These are phyloP conservation scores for Salix purpurea DNA, from an alignment of 345 rosid species.

Conservation along the genomic window DNA sequence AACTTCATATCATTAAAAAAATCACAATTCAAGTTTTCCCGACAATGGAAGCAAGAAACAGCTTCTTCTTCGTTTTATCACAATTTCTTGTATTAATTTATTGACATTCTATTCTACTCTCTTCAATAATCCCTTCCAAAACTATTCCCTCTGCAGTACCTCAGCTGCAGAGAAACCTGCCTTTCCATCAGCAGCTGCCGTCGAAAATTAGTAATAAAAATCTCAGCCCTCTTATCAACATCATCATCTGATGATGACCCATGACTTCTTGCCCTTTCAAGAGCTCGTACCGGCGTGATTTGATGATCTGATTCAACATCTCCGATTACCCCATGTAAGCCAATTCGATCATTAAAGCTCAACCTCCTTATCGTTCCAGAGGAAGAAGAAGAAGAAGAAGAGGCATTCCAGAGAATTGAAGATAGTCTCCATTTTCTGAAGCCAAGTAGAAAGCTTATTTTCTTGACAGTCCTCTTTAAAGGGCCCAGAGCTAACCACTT, in stretches of 20 bases:
- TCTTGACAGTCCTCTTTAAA: conserved; percentile 30
- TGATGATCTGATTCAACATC: conserved; percentile 6
- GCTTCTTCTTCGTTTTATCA: no score
- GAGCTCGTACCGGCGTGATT: not conserved
- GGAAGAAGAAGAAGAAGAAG: not conserved
- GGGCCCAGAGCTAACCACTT: conserved; percentile 6
- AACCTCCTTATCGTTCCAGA: not conserved
- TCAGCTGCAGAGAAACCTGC: conserved; percentile 40
- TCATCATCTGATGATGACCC: conserved; percentile 22
- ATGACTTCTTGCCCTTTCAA: conserved; percentile 7
- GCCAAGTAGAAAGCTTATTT: conserved; percentile 8
- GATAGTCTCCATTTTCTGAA: conserved; percentile 18
- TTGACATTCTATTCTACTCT: not conserved
- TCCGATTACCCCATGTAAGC: conserved; percentile 15
- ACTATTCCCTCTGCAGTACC: conserved; percentile 23
- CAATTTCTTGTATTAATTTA: not conserved
- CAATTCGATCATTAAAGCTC: conserved; percentile 29
- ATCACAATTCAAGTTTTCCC: not conserved
- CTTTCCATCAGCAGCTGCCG: conserved; percentile 36
- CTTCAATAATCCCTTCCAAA: conserved; percentile 4
- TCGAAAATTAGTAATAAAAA: conserved; percentile 41
- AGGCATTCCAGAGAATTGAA: not conserved
- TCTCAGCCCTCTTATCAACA: conserved; percentile 34
- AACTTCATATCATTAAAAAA: not conserved
- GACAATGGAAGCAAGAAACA: not conserved